Evolutionary conservation across 805 yeast genomes (phyloP), one percentile per base, ranked within the genome.

Genomic region (Wickerhamiella nectarea): DNA sequence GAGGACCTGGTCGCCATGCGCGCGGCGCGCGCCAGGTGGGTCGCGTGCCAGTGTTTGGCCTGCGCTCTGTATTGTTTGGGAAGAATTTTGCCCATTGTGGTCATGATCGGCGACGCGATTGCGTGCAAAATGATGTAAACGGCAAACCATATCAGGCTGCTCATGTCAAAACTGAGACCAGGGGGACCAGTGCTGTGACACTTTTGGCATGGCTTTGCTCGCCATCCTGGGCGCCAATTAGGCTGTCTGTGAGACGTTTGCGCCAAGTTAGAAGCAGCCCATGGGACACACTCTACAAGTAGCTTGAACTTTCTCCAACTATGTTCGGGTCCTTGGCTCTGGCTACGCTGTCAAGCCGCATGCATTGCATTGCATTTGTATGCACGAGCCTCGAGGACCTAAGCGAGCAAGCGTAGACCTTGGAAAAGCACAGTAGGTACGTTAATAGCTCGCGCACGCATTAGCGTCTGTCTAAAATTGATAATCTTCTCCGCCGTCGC

Each of bases 101-200:
- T 15, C 3, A 28, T 11, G 4, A 28, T n/a, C 3, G 31, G 31
- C 3, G 31, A 14, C 11, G 31, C 6, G 8, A 39, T 9, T 5
- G 42, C 36, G 25, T 39, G 42, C 15, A 39, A 9, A 8, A 39
- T 14, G 15, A 39, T 39, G 21, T 39, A 39, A 2, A 31, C 15
- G 8, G 22, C 17, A 10, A 31, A 3, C 35, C 42, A 28, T 8
- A 21, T 4, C 26, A 39, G 33, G 42, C 22, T 28, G 26, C 20
- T 21, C 36, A 31, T 28, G 31, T 10, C 5, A n/a, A 4, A 3
- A n/a, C n/a, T 12, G 15, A 3, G 14, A 5, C 7, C 6, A 11
- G 31, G n/a, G 15, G 15, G 15, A n/a, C 3, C 15, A 5, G 15
- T n/a, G 29, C 11, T 25, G 11, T 4, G 11, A n/a, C 29, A 11